phyloP scores from a whole-genome alignment of 2,329 filamentous ascomycete species.

The Scedosporium aurantiacum region DNA sequence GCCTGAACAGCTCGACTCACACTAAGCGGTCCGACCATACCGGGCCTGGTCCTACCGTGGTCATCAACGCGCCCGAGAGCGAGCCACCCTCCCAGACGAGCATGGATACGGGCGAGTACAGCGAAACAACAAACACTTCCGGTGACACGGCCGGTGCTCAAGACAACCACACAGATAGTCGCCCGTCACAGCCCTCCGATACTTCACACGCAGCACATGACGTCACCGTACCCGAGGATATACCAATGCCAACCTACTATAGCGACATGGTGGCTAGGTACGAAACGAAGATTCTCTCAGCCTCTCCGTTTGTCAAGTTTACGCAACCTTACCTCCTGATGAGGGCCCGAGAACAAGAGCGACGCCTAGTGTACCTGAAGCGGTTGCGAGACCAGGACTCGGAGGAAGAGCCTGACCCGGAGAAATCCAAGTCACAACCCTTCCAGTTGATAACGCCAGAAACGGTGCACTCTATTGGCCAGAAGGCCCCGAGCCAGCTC shows the following conservation, averaged over 20 bases:
- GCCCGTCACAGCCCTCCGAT: background rate
- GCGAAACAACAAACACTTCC: background rate
- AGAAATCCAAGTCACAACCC: slow-evolving; percentile 54
- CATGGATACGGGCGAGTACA: background rate
- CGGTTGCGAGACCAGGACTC: slow-evolving; percentile 68
- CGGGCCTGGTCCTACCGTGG: slow-evolving; percentile 19
- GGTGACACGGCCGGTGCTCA: background rate
- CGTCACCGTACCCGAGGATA: slow-evolving; percentile 37
- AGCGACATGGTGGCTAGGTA: slow-evolving; percentile 91
- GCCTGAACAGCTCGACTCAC: background rate
- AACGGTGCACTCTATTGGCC: slow-evolving; percentile 80
- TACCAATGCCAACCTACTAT: slow-evolving; percentile 84
- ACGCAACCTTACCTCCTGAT: slow-evolving; percentile 87
- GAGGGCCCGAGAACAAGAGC: slow-evolving; percentile 83
- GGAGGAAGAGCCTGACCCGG: slow-evolving; percentile 44
- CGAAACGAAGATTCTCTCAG: slow-evolving; percentile 84
- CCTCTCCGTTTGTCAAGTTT: slow-evolving; percentile 93
- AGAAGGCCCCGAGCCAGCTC: slow-evolving; percentile 72
- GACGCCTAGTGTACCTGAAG: slow-evolving; percentile 70
- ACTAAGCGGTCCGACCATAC: background rate
- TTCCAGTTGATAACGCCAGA: slow-evolving; percentile 91
- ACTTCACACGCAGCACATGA: background rate
- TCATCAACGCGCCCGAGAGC: slow-evolving; percentile 26
- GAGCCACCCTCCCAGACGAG: slow-evolving; percentile 24
- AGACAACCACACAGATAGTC: background rate